A percentile compares a stretch with the other conserved stretches of the same genome.
Conservation (phyloP, 148 eudicot species). For the Chenopodium suecicum region DNA sequence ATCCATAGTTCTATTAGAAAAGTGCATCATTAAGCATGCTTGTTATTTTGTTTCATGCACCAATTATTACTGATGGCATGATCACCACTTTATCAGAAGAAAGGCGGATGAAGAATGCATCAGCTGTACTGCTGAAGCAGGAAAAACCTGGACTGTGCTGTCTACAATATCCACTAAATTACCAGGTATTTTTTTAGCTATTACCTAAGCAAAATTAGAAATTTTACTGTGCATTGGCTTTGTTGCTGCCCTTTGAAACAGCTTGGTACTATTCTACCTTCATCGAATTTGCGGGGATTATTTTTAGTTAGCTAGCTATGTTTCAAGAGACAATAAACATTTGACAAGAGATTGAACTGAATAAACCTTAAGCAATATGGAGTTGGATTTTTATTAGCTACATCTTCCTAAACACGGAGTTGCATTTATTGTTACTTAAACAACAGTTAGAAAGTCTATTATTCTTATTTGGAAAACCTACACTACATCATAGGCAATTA, state of each 20-base stretch:
- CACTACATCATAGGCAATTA: conserved; percentile 23
- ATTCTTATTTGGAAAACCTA: not conserved
- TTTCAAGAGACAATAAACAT: no score
- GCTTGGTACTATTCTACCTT: not conserved
- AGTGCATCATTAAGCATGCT: not conserved
- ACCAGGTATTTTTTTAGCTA: not conserved
- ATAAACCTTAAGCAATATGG: not conserved
- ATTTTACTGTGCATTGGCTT: not conserved
- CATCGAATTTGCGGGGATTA: not conserved
- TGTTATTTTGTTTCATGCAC: not conserved
- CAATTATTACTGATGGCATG: no score
- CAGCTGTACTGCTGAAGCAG: no score
- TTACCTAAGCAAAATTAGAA: not conserved
- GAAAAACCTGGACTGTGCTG: not conserved
- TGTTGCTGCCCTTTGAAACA: not conserved
- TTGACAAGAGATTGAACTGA: not conserved
- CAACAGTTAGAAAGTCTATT: not conserved
- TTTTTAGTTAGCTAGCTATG: not conserved
- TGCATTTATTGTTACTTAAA: not conserved
- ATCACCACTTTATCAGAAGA: no score
- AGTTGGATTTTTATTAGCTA: no score
- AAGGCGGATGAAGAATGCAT: no score
- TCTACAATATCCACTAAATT: not conserved
- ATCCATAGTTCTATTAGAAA: not conserved
- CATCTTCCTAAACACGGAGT: not conserved